Percentiles rank a stretch among this genome's conserved stretches.
These are phyloP conservation scores for Ophiostoma perfectum DNA, from an alignment of 2,329 filamentous ascomycete species.

Conservation along the genomic window DNA sequence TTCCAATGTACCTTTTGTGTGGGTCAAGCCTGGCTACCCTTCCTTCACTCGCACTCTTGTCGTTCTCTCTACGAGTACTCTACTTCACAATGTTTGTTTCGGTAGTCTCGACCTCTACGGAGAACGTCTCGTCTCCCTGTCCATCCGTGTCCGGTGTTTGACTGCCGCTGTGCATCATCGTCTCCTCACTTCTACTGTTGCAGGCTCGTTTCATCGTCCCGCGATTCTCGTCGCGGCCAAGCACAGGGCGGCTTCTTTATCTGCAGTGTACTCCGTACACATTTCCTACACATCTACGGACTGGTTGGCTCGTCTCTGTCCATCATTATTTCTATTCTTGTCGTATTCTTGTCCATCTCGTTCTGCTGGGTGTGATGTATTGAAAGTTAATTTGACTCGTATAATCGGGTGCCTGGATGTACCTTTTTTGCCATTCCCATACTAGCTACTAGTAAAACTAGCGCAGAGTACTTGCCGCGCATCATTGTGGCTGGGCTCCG, in stretches of 20 bases:
- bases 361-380: background rate
- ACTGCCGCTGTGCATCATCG: conserved; percentile 2
- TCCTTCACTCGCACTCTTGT: no score
- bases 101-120: background rate
- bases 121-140: conserved; percentile 10
- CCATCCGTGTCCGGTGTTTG: conserved; percentile 5
- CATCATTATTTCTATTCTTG: conserved; percentile 4
- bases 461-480: background rate
- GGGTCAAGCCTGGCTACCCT: background rate
- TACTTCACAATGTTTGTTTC: background rate
- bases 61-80: no score
- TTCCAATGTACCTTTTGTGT: background rate
- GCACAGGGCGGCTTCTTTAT: no score
- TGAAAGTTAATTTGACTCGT: background rate
- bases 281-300: background rate
- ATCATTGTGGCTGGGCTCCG: conserved; percentile 10
- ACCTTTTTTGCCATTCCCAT: background rate
- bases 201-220: conserved; percentile 25
- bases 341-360: background rate
- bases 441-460: background rate
- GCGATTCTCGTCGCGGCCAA: no score
- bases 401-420: background rate
- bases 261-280: background rate
- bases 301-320: background rate
- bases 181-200: conserved; percentile 18